These are phyloP conservation scores for Arabis hirsuta DNA, from an alignment of 345 rosid genomes.

Conservation along the genomic window DNA sequence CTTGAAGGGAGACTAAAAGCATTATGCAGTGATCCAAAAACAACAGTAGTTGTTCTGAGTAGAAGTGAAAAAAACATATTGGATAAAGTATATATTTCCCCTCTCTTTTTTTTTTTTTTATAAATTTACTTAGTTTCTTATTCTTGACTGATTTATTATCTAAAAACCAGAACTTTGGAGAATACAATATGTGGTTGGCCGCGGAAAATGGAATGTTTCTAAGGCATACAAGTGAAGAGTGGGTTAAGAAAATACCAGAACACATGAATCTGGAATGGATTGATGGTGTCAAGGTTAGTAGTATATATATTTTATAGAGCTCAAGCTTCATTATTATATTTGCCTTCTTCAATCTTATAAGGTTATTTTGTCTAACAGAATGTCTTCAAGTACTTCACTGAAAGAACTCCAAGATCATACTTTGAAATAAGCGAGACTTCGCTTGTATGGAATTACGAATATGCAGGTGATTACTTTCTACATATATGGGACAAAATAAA, in stretches of 20 bases:
- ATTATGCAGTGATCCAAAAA: conserved; percentile 73
- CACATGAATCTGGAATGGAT: conserved; percentile 92
- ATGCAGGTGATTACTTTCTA: conserved; percentile 66
- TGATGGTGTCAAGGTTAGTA: conserved; percentile 89
- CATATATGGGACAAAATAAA: neutral
- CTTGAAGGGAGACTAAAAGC: conserved; percentile 56
- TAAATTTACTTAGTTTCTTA: neutral
- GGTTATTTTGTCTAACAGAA: conserved; percentile 63
- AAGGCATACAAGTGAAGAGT: conserved; percentile 68
- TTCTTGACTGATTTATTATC: conserved; percentile 17
- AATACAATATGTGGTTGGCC: conserved; percentile 83
- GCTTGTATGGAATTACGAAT: conserved; percentile 91
- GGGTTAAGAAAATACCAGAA: conserved; percentile 98
- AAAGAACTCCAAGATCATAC: conserved; percentile 91
- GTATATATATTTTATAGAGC: neutral
- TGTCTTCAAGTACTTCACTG: conserved; percentile 93
- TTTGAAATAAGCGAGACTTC: conserved; percentile 79
- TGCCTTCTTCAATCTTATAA: conserved; percentile 30
- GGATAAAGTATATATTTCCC: conserved; percentile 61
- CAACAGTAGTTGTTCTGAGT: conserved; percentile 85
- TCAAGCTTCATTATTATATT: conserved; percentile 17
- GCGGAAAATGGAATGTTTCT: conserved; percentile 98
- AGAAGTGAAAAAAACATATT: conserved; percentile 69
- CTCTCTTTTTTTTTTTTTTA: conserved; percentile 3
- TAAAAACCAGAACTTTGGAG: conserved; percentile 70